A percentile compares a stretch with the other conserved stretches of the same genome.
Conservation (phyloP, 2,329 filamentous ascomycete genomes). For the Curvularia eragrostidis region DNA sequence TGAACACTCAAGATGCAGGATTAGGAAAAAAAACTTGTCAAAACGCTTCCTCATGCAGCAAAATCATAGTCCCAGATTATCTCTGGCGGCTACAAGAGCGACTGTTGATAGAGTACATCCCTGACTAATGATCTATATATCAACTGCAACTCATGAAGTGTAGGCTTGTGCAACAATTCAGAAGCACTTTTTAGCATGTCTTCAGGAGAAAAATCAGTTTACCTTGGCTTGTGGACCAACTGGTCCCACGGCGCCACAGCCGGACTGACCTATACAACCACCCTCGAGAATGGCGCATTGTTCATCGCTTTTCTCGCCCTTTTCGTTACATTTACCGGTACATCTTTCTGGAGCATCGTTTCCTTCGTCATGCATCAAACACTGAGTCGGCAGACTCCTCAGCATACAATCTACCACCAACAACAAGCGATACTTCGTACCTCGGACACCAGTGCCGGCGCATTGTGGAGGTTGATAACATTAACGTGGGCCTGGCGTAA, state of each 20-base stretch:
- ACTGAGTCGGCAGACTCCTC: conserved; percentile 20
- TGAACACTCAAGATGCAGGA: neutral
- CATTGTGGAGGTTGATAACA: conserved; percentile 25
- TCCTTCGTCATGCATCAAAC: conserved; percentile 37
- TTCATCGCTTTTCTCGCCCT: conserved; percentile 45
- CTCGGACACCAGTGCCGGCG: conserved; percentile 30
- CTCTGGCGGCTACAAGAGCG: neutral
- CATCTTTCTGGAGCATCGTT: conserved; percentile 40
- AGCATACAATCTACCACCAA: conserved; percentile 43
- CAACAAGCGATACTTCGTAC: conserved; percentile 46
- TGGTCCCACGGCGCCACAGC: conserved; percentile 33
- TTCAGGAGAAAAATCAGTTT: conserved; percentile 5
- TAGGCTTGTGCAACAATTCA: neutral
- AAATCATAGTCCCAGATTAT: neutral
- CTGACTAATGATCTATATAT: neutral
- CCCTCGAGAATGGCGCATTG: conserved; percentile 36
- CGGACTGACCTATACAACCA: conserved; percentile 46
- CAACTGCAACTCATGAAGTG: neutral
- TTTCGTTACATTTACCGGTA: conserved; percentile 33
- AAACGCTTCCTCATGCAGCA: neutral
- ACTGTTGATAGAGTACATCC: neutral
- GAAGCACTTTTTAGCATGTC: neutral
- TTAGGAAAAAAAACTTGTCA: neutral
- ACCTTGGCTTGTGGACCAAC: conserved; percentile 20
- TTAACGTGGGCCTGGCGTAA: conserved; percentile 26